Base-by-base conservation (phyloP, 805 yeast genomes). In the Millerago galiae region DNA sequence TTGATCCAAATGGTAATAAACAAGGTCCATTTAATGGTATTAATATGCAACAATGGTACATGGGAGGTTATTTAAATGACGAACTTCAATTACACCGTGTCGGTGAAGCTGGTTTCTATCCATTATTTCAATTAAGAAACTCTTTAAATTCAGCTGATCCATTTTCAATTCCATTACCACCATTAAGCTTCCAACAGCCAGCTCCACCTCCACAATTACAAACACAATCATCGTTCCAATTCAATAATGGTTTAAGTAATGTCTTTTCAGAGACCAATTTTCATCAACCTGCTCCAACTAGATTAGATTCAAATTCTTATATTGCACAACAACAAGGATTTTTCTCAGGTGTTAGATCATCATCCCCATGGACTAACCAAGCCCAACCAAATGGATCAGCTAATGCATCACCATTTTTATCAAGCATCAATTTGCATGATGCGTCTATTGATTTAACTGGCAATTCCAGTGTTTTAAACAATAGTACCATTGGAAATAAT, bases 21-120 rank as follows among this genome's bases (percentile, higher is more conserved):
- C 95, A 86, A 58, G 96, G 96, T 17, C 95, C 96, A 3, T 87
- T 87, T 61, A 68, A 69, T 37, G 88, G 90, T 3, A 59, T 62
- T 21, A 63, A 73, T 62, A 87, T 87, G 96, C 90, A 84, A 49
- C 77, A 68, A 40, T 87, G 96, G 96, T 77, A 73, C 44, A 55
- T 72, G 8, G 72, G 71, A 34, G 77, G 79, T 3, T 84, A 81
- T 62, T 67, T 86, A 50, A 65, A 65, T 32, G 68, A 66, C 10
- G 77, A 71, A 44, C 65, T 87, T 47, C 63, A 64, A 33, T 65
- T 88, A 43, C 71, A 83, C 42, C 72, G 91, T 27, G 73, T 68
- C 16, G 82, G 73, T 36, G 87, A 81, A 45, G 37, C 58, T 1
- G 55, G 51, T 12, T 84, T 65, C 58, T 65, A 64, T 29, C 61